These are phyloP conservation scores for Dendrobium chrysotoxum DNA, from an alignment of 106 monocot species.

Conservation along the genomic window DNA sequence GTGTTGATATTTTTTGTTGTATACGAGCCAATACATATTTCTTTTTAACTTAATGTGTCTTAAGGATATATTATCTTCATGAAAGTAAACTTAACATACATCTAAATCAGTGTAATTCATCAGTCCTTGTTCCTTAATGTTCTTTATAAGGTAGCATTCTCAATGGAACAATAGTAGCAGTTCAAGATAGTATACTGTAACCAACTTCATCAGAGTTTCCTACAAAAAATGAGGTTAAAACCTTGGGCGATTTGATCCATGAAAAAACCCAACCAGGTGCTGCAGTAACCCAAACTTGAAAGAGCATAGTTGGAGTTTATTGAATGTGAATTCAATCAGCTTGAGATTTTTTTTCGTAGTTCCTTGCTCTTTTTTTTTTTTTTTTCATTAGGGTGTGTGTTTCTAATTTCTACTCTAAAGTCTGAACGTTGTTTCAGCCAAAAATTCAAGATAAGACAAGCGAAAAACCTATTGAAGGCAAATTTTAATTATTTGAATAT, in stretches of 20 bases:
- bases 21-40: neutral
- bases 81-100: neutral
- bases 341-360: neutral
- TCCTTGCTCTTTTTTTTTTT: neutral
- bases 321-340: neutral
- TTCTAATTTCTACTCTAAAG: neutral
- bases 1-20: neutral
- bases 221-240: conserved; percentile 1
- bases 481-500: neutral
- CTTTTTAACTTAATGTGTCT: neutral
- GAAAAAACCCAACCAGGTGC: neutral
- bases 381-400: neutral
- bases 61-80: neutral
- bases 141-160: neutral
- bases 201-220: neutral
- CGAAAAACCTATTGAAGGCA: neutral
- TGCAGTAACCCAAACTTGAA: neutral
- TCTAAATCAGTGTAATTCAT: neutral
- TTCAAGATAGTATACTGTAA: neutral
- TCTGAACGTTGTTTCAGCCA: neutral
- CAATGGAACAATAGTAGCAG: neutral
- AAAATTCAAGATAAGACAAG: neutral
- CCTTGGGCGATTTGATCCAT: neutral
- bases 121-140: neutral
- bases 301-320: neutral